These are phyloP conservation scores for Casaregolazyma suthepensis DNA, from an alignment of 1,139 yeast genomes.

Conservation along the genomic window DNA sequence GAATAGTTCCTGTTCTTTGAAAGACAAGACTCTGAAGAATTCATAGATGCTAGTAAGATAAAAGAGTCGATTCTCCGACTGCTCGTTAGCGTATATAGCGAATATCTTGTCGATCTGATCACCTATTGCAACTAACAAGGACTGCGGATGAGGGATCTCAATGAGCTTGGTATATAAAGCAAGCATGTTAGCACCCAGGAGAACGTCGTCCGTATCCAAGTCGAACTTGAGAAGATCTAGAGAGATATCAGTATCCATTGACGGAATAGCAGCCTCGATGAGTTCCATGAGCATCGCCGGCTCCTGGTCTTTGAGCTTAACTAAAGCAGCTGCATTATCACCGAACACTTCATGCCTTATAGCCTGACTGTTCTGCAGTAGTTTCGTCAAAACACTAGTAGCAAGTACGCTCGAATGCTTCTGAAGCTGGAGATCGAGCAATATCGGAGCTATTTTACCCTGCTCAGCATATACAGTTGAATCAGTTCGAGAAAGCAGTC, in stretches of 20 bases:
- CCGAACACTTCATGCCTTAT: conserved; percentile 10
- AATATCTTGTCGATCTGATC: conserved; percentile 18
- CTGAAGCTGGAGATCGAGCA: neutral
- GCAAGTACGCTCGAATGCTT: conserved; percentile 11
- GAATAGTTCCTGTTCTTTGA: conserved; percentile 17
- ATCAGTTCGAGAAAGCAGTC: conserved; percentile 17
- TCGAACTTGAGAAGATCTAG: conserved; percentile 14
- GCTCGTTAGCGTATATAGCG: conserved; percentile 15
- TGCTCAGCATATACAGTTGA: conserved; percentile 17
- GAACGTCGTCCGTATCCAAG: conserved; percentile 14
- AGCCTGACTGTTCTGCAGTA: conserved; percentile 11
- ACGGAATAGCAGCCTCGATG: conserved; percentile 17
- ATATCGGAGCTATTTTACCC: neutral
- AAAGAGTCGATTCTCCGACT: conserved; percentile 11
- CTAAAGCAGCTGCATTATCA: neutral
- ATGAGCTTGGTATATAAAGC: conserved; percentile 23
- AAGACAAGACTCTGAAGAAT: conserved; percentile 23
- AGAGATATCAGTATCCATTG: conserved; percentile 16
- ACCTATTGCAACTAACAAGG: conserved; percentile 13
- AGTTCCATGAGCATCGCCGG: conserved; percentile 20
- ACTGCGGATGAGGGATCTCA: conserved; percentile 14
- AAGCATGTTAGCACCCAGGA: conserved; percentile 17
- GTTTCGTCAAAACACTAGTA: conserved; percentile 8
- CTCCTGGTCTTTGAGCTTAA: neutral
- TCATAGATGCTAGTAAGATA: conserved; percentile 19